A percentile compares a stretch with the other conserved stretches of the same genome.
Conservation (phyloP, 2,329 filamentous ascomycete species). For the Cadophora malorum region DNA sequence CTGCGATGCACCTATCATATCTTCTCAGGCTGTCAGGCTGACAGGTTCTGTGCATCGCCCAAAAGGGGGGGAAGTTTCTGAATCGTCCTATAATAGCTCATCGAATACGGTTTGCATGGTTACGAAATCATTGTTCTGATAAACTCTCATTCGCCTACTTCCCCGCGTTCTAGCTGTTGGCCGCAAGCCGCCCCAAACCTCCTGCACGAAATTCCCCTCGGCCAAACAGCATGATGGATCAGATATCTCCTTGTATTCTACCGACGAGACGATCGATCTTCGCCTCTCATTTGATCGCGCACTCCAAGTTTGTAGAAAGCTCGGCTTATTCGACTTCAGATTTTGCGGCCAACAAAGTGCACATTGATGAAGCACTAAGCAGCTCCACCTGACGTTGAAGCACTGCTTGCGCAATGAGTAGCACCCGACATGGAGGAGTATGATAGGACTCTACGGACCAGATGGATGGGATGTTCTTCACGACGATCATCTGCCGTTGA, state of each 20-base stretch:
- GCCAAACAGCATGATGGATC: neutral
- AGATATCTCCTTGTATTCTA: neutral
- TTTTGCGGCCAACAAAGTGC: neutral
- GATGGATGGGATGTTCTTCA: constrained; percentile 1
- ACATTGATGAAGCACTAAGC: neutral
- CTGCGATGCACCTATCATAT: too few species aligned
- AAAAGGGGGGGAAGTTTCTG: neutral
- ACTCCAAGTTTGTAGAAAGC: neutral
- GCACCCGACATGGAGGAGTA: neutral
- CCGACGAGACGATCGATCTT: neutral
- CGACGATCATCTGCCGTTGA: neutral
- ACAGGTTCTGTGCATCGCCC: too few species aligned
- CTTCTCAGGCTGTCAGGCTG: too few species aligned
- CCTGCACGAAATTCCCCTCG: neutral
- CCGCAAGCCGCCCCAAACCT: neutral
- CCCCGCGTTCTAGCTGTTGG: constrained; percentile 10
- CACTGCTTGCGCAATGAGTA: neutral
- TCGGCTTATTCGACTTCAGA: neutral
- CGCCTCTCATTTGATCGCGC: too few species aligned
- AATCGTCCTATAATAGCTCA: neutral
- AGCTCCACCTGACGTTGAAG: neutral
- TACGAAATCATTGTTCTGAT: neutral
- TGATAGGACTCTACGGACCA: neutral
- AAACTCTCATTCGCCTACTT: neutral
- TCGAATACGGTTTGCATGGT: neutral